Conservation (phyloP, 345 rosid species). For the Linum trigynum region DNA sequence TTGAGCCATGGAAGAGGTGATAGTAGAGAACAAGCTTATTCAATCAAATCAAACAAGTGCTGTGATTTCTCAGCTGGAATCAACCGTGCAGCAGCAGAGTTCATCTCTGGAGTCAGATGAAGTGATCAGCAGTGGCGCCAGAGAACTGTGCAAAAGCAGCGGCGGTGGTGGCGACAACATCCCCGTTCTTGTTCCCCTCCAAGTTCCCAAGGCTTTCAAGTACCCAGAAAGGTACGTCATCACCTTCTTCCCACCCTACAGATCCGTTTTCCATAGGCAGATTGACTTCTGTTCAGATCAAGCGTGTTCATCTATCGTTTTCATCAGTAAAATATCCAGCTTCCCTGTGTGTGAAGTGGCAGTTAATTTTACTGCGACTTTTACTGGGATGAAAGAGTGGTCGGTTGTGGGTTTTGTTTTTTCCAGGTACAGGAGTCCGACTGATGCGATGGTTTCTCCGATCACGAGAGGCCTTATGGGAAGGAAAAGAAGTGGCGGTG, state of each 20-base stretch:
- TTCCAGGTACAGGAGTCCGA: conserved; percentile 70
- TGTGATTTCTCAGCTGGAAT: too few relatives aligned
- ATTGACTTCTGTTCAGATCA: background rate
- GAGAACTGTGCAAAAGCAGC: background rate
- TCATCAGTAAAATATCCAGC: too few relatives aligned
- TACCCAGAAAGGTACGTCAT: conserved; percentile 56
- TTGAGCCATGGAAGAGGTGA: too few relatives aligned
- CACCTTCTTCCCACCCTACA: background rate
- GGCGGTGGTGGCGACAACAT: background rate
- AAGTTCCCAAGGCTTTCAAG: conserved; percentile 62
- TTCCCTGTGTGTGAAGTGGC: background rate
- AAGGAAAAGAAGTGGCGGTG: conserved; percentile 46
- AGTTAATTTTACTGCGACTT: background rate
- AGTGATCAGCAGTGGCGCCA: too few relatives aligned
- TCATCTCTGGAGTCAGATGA: too few relatives aligned
- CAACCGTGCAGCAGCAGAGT: too few relatives aligned
- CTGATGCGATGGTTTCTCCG: conserved; percentile 82
- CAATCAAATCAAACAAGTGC: too few relatives aligned
- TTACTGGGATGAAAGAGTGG: background rate
- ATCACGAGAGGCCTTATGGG: conserved; percentile 73
- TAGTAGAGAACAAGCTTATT: too few relatives aligned
- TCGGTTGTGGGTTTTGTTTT: background rate
- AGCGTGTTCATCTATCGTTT: background rate
- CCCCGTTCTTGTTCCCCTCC: conserved; percentile 54
- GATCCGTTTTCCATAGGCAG: background rate